Percentiles rank a stretch among this genome's conserved stretches.
Evolutionary conservation across 306 rosid species (phyloP).

Genomic region (Astragalus glycyphyllos): DNA sequence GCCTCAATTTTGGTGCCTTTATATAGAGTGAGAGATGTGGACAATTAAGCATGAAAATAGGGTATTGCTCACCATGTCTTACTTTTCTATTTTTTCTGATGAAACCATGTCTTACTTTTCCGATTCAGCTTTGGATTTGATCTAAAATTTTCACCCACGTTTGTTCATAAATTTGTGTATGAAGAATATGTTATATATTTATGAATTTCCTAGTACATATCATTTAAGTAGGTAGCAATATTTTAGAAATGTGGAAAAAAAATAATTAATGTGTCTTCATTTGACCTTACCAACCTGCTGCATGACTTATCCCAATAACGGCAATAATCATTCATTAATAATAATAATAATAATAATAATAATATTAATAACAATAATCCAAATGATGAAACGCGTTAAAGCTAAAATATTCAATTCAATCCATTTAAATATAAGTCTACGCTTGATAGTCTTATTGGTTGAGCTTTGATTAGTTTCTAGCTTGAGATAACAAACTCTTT

Average conservation of each 20-base stretch:
- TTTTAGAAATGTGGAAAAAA: slow-evolving; percentile 1
- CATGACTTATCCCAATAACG: slow-evolving; percentile 33
- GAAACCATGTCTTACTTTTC: slow-evolving; percentile 44
- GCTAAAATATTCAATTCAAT: neutral
- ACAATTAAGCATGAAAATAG: neutral
- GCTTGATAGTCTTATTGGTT: neutral
- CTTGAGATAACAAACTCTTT: too few species aligned
- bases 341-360: too few species aligned
- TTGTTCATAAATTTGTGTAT: neutral
- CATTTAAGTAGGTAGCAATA: slow-evolving; percentile 4
- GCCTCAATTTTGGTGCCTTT: slow-evolving; percentile 22
- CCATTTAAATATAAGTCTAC: neutral
- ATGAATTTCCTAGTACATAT: slow-evolving; percentile 2
- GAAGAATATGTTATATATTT: slow-evolving; percentile 12
- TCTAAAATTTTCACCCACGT: slow-evolving; percentile 39
- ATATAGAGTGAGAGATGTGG: slow-evolving; percentile 37
- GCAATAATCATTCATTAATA: slow-evolving; percentile 15
- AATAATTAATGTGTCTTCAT: slow-evolving; percentile 2
- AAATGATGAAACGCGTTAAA: slow-evolving; percentile 34
- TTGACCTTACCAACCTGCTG: slow-evolving; percentile 33
- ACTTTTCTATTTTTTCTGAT: slow-evolving; percentile 21
- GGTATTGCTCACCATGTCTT: slow-evolving; percentile 42
- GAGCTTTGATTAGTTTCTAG: slow-evolving; percentile 24
- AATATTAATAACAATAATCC: too few species aligned
- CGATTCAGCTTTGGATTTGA: slow-evolving; percentile 16